Evolutionary conservation across 1,284 basidiomycete genomes (phyloP), one percentile per base, ranked within the genome.

Genomic region (Xerocomus amazonicus): DNA sequence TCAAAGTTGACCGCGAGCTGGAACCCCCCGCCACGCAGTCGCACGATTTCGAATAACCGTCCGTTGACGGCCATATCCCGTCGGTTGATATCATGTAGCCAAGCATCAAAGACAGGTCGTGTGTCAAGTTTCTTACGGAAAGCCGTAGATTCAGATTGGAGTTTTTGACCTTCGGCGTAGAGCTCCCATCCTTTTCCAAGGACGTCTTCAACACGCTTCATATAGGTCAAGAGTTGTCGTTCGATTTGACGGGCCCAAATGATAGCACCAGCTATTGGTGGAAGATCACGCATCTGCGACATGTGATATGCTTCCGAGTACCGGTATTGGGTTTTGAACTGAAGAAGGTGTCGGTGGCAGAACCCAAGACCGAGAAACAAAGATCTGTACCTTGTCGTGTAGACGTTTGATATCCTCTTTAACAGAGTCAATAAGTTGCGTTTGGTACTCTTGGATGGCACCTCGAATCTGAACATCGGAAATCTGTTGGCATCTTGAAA

Each of bases 191-290:
- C 95, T 69, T 93, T 94, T 9, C 96, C 97, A 10, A 99, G 85
- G 3, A 99, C 97, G 66, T 98, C 96, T 66, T 98, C 95, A 46
- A 99, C 96, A n/a, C 95, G 90, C 70, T 95, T 97, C 94, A 99
- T 98, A 74, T 98, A 98, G 3, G 92, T 87, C 57, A 90, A 79
- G 12, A 99, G 82, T 68, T 99, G 97, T 7, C 94, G 84, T 65
- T 98, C 96, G 58, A 99, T 99, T 73, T 99, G 96, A 9, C 90
- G 83, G 0, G 96, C 96, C 96, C 97, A 99, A 62, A 97, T 92
- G 69, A 99, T 97, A 13, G 97, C 92, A 27, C 95, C 93, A 3
- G 96, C 92, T 48, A 99, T 97, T 17, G 95, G 93, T 3, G 96
- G 95, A 10, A 99, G 77, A 68, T 99, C 96, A 23, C 96, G 91